Evolutionary conservation across 805 yeast species (phyloP).

Genomic region (Kodamaea kaohsiungensis): DNA sequence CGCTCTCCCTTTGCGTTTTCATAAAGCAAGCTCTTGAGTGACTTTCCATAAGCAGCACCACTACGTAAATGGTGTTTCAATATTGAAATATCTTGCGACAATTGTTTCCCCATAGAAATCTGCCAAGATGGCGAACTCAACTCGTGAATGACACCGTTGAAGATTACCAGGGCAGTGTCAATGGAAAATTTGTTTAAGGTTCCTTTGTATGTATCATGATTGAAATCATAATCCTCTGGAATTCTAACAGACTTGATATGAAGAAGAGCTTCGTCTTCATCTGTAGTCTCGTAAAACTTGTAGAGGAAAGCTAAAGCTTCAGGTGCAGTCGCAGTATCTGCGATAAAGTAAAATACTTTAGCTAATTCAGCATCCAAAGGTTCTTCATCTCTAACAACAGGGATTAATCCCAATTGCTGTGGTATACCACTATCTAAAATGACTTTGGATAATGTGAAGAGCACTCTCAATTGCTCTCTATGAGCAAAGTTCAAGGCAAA

Average conservation of each 20-base stretch:
- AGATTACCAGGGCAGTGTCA: slow-evolving; percentile 53
- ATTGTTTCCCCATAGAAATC: slow-evolving; percentile 50
- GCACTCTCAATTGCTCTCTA: slow-evolving; percentile 48
- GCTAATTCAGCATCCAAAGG: slow-evolving; percentile 30
- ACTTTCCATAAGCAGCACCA: slow-evolving; percentile 23
- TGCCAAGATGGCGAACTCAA: slow-evolving; percentile 57
- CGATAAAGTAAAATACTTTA: slow-evolving; percentile 34
- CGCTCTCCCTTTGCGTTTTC: slow-evolving; percentile 44
- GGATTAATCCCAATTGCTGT: slow-evolving; percentile 82
- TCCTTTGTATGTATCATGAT: slow-evolving; percentile 19
- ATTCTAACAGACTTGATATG: slow-evolving; percentile 21
- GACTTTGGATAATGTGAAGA: slow-evolving; percentile 50
- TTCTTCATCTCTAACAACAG: slow-evolving; percentile 42
- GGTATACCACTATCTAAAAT: slow-evolving; percentile 63
- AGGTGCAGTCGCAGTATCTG: slow-evolving; percentile 26
- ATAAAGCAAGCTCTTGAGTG: slow-evolving; percentile 44
- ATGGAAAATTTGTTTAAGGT: slow-evolving; percentile 37
- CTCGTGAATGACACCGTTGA: slow-evolving; percentile 69
- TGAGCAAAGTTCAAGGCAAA: slow-evolving; percentile 65
- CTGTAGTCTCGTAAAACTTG: slow-evolving; percentile 31
- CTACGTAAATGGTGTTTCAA: slow-evolving; percentile 28
- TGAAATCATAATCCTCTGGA: slow-evolving; percentile 18
- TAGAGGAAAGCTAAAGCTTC: slow-evolving; percentile 44
- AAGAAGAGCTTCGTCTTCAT: slow-evolving; percentile 24
- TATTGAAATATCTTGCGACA: slow-evolving; percentile 51